Evolutionary conservation across 2,329 filamentous ascomycete species (phyloP), one percentile per base, ranked within the genome.

Genomic region (Colletotrichum higginsianum): DNA sequence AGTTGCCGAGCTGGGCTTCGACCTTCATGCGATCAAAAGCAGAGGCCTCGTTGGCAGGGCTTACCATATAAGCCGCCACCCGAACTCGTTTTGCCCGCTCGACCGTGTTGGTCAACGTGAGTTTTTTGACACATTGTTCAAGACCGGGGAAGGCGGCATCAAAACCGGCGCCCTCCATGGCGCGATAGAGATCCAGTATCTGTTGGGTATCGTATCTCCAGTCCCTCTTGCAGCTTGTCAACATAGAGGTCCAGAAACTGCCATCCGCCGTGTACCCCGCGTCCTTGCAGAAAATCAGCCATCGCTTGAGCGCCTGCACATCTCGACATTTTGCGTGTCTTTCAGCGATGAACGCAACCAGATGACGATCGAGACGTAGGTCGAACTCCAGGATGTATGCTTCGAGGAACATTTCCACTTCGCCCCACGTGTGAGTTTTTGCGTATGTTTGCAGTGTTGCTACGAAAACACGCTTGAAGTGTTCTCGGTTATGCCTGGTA

Each of bases 321-420:
- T 86, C 83, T 30, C 80, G 82, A 38, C 79, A 76, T 26, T 79
- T 77, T 15, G 79, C 84, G 73, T 85, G 86, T 64, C 81, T 81
- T 55, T 84, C 83, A 18, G 84, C 83, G 72, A 86, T 79, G 30
- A 86, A 73, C 3, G 81, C 83, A 49, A 86, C 82, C 69, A 83
- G 76, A 64, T 80, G 78, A 12, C 74, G 77, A 72, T 79, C 79
- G 50, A 85, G 72, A 5, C 78, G 77, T 9, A 86, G 75, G 30
- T 77, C 76, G 52, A 85, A 75, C 21, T 80, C 77, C 16, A 77
- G 74, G 4, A 79, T 76, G 61, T 81, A 86, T n/a, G 70, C 73
- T 60, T 79, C 78, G 46, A 85, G 72, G 49, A 86, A 85, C 6
- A 78, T 78, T 70, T 83, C 82, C 6, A 80, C 80, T 72, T 86